A percentile compares a stretch with the other conserved stretches of the same genome.
Evolutionary conservation across 306 rosid species (phyloP).

Genomic region (Hippophae tibetana): DNA sequence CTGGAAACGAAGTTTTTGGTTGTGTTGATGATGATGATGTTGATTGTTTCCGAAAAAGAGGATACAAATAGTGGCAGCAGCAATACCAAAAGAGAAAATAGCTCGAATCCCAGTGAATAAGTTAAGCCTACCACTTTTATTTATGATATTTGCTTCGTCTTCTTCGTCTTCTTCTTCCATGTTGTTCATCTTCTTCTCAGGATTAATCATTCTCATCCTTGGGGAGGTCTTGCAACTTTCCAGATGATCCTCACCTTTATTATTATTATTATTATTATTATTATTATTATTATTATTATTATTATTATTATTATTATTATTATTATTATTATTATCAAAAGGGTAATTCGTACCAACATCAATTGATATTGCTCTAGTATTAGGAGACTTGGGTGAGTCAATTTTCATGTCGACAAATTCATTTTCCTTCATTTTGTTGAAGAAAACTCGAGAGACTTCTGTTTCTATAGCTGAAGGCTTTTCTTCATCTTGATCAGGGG

Average conservation of each 20-base stretch:
- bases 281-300: constrained; percentile 4
- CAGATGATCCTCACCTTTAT: constrained; percentile 29
- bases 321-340: constrained; percentile 4
- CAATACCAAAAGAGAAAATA: constrained; percentile 76
- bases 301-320: constrained; percentile 24
- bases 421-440: constrained; percentile 48
- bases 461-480: constrained; percentile 23
- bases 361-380: constrained; percentile 22
- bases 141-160: constrained; percentile 23
- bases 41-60: constrained; percentile 49
- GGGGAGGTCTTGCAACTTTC: constrained; percentile 37
- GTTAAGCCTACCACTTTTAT: constrained; percentile 25
- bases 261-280: constrained; percentile 27
- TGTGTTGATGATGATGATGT: constrained; percentile 19
- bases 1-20: constrained; percentile 52
- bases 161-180: constrained; percentile 17
- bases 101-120: constrained; percentile 74
- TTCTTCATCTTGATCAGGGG: constrained; percentile 5
- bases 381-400: constrained; percentile 56
- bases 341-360: constrained; percentile 25
- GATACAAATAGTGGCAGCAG: constrained; percentile 74
- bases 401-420: constrained; percentile 75
- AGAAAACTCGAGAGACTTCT: constrained; percentile 47
- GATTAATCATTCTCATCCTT: constrained; percentile 21
- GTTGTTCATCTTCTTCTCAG: background rate